Evolutionary conservation across 345 rosid genomes (phyloP).

Genomic region (Acer negundo): DNA sequence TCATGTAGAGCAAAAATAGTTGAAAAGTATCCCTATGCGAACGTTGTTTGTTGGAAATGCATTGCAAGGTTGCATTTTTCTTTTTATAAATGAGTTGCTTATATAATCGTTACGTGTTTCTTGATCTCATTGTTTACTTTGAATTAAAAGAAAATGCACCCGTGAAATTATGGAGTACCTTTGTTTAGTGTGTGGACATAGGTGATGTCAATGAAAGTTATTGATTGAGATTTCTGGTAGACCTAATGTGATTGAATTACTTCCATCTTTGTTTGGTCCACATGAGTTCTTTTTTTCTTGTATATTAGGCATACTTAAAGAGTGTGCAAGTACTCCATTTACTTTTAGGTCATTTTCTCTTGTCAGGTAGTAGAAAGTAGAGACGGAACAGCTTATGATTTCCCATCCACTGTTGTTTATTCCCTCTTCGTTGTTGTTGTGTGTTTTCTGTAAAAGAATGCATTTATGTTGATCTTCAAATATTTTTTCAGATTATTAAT

Average conservation of each 20-base stretch:
- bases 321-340: not conserved
- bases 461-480: not conserved
- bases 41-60: not conserved
- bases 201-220: not conserved
- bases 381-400: not conserved
- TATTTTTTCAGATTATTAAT: slow-evolving; percentile 63
- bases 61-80: not conserved
- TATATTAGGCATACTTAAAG: not conserved
- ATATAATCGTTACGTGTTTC: not conserved
- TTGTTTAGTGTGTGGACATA: not conserved
- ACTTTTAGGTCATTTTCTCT: not conserved
- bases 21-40: not conserved
- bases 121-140: not conserved
- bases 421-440: not conserved
- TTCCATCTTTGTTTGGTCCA: not conserved
- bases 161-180: not conserved
- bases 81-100: not conserved
- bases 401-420: not conserved
- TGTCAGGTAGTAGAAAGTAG: not conserved
- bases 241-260: not conserved
- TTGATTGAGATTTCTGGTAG: not conserved
- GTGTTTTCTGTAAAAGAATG: not conserved
- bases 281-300: not conserved
- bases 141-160: not conserved
- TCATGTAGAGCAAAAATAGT: not conserved